Percentiles rank a stretch among this genome's conserved stretches.
phyloP scores from a whole-genome alignment of 371 early-diverging fungal genomes.

The Mucor velutinosus region DNA sequence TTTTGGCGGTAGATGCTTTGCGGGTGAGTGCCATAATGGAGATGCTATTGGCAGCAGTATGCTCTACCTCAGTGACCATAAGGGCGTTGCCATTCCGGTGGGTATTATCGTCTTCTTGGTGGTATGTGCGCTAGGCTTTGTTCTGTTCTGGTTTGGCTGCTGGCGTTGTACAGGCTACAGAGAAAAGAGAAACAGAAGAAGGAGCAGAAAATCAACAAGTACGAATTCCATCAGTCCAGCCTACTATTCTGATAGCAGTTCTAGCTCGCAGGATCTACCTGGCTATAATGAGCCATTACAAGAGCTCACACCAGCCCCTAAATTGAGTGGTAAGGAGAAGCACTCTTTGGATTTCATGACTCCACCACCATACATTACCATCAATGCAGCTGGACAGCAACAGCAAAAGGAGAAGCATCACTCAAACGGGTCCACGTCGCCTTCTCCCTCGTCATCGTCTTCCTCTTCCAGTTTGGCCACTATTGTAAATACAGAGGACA shows the following conservation, averaged over 20 bases:
- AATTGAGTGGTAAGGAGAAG: background rate
- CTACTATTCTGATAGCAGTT: background rate
- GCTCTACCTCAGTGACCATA: constrained; percentile 44
- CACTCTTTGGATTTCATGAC: background rate
- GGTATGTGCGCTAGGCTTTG: constrained; percentile 49
- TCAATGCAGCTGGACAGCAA: background rate
- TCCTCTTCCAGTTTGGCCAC: background rate
- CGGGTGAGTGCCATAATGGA: constrained; percentile 39
- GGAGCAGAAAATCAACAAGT: background rate
- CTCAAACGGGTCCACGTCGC: background rate
- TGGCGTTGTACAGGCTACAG: constrained; percentile 24
- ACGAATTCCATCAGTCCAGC: background rate
- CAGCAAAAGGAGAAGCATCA: background rate
- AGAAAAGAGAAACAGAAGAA: constrained; percentile 4
- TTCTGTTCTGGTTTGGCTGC: constrained; percentile 47
- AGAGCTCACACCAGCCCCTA: background rate
- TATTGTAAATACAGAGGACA: background rate
- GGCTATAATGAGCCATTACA: background rate
- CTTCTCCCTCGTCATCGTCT: background rate
- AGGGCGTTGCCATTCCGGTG: constrained; percentile 55
- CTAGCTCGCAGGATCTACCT: background rate
- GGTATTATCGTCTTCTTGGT: constrained; percentile 51
- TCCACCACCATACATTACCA: background rate
- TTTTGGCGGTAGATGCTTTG: constrained; percentile 61
- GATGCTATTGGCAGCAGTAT: background rate